Base-by-base conservation (phyloP, 2,329 filamentous ascomycete genomes). In the Nemania sp. region DNA sequence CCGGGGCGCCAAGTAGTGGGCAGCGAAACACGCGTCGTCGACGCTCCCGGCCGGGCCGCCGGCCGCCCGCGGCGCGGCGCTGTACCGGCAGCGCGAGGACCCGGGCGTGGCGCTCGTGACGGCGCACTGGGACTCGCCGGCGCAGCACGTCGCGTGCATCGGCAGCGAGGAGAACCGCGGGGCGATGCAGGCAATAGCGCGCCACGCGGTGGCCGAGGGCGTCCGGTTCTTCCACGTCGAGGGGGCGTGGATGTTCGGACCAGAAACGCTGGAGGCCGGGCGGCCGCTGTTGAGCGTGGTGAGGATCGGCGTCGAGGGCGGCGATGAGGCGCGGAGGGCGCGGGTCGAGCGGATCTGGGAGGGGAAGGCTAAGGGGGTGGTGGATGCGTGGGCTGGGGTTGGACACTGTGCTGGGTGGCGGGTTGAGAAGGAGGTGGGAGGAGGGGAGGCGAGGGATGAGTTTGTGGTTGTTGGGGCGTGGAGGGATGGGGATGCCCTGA, bases 101-200 rank as follows among this genome's bases (percentile, higher is more conserved):
- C 35, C 11, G 9, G 55, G 57, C 15, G 15, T 66, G 6, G 35
- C 59, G 42, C 55, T 69, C 11, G 17, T 70, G 6, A 66, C 66
- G 18, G 67, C 65, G 42, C 68, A 70, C 52, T 70, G 66, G 67
- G 63, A 59, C 20, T 64, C 65, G 5, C 12, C 49, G 20, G 64
- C 54, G 1, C 68, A 70, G 35, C 68, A 70, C 47, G 35, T 50
- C 7, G 57, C 54, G 6, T 65, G 67, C 47, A 58, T 70, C 17
- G 59, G 54, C 6, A 62, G 59, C 20, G 43, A 54, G 5, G 59
- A 47, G 11, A 69, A 68, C 53, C 35, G 49, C 34, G 13, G 21
- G n/a, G 55, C 57, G 1, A 55, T 67, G 34, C 47, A 5, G 15
- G 52, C 51, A 0, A 21, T 66, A 4, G 48, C 12, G 15, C 32